These are phyloP conservation scores for Curvularia verruculosa DNA, from an alignment of 2,329 filamentous ascomycete genomes.

Conservation along the genomic window DNA sequence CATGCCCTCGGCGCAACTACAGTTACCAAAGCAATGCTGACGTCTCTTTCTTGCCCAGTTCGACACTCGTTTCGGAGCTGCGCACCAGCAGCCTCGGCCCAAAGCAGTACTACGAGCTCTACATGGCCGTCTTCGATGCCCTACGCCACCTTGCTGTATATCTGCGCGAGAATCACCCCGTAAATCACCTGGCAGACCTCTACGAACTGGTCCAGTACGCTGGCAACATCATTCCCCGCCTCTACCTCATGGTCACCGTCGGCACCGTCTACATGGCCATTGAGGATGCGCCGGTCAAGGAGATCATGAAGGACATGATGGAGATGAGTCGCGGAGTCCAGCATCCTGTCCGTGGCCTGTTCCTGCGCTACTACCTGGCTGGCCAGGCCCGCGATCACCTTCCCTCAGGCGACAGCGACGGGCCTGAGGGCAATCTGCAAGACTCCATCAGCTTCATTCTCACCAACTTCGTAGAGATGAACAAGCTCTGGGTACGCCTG, in stretches of 20 bases:
- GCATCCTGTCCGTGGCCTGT: conserved; percentile 92
- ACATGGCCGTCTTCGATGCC: conserved; percentile 99
- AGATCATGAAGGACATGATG: conserved; percentile 99
- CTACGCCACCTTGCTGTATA: conserved; percentile 95
- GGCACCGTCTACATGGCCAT: conserved; percentile 99
- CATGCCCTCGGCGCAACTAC: neutral
- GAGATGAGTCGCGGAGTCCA: conserved; percentile 99
- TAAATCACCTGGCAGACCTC: conserved; percentile 96
- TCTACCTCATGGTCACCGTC: conserved; percentile 99
- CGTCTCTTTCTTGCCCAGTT: conserved; percentile 61
- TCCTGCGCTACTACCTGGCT: conserved; percentile 93
- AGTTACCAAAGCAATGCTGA: conserved; percentile 8
- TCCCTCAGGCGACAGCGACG: conserved; percentile 81
- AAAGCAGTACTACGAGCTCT: conserved; percentile 99
- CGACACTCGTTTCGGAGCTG: conserved; percentile 96
- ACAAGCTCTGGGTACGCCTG: conserved; percentile 97
- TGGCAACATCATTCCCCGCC: conserved; percentile 92
- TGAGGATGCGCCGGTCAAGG: conserved; percentile 96
- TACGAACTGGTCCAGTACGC: conserved; percentile 99
- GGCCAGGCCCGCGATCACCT: conserved; percentile 92
- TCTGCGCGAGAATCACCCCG: conserved; percentile 94
- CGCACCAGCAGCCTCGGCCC: conserved; percentile 96
- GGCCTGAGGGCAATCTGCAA: conserved; percentile 92
- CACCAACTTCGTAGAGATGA: conserved; percentile 99
- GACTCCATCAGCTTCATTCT: conserved; percentile 98